Conservation (phyloP, 352 stramenopile genomes). For the Blastocystis sp. region DNA sequence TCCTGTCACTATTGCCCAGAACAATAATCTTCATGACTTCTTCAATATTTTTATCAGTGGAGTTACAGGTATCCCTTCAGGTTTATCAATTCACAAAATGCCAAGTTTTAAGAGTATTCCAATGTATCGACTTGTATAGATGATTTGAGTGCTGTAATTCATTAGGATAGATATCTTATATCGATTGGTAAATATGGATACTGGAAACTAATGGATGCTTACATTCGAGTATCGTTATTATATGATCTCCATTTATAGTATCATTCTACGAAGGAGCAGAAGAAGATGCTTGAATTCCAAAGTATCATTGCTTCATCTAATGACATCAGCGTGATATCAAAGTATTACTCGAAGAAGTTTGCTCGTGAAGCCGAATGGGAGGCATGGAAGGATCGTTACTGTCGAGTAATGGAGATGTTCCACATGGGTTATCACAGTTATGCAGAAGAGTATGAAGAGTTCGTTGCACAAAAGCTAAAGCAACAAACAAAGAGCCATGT, state of each 20-base stretch:
- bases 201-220: not conserved
- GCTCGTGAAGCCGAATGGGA: constrained; percentile 51
- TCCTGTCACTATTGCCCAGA: constrained; percentile 47
- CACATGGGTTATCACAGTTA: constrained; percentile 56
- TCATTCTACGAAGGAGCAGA: constrained; percentile 36
- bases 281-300: constrained; percentile 51
- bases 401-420: not conserved
- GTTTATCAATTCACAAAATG: constrained; percentile 35
- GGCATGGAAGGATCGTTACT: constrained; percentile 26
- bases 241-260: not conserved
- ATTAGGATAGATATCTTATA: constrained; percentile 46
- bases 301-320: not conserved
- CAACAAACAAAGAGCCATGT: not conserved
- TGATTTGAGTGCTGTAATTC: not conserved
- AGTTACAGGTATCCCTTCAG: constrained; percentile 27
- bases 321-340: constrained; percentile 15
- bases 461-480: constrained; percentile 35
- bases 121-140: constrained; percentile 14
- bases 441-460: constrained; percentile 62
- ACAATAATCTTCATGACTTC: constrained; percentile 61
- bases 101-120: constrained; percentile 22
- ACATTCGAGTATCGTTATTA: not conserved
- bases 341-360: constrained; percentile 63
- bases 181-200: constrained; percentile 14
- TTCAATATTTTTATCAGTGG: constrained; percentile 67